Base-by-base conservation (phyloP, 2,329 filamentous ascomycete species). In the Verticillium zaregamsianum region DNA sequence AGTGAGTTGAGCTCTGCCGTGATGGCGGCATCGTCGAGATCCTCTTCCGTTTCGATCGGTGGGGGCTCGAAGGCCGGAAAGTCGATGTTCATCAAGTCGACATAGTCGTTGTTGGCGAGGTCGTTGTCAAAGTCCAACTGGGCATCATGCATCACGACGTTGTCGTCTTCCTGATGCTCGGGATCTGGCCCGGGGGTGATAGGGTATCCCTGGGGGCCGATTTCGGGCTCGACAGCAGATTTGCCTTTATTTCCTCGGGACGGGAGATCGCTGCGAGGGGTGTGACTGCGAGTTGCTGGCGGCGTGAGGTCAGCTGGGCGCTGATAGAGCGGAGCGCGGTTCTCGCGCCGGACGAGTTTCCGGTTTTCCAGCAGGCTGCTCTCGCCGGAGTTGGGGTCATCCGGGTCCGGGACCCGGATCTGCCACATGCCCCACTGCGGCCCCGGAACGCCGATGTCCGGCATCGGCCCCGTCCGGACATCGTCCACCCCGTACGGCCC, bases 401-500 rank as follows among this genome's bases (percentile, higher is more conserved):
- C 54, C 14, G 25, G 25, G 8, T 33, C 31, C 54, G 54, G 23
- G 9, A 55, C 54, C 25, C 5, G 17, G 54, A 55, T 14, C 25
- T 33, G 25, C 54, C 54, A 55, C 25, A 55, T 55, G 54, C 25
- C 25, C 54, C 25, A 55, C 54, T 64, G 58, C 6, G 64, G 64
- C 11, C 64, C 64, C 40, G 40, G 40, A 23, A 66, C 9, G 20
- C 64, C 56, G 5, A 39, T 35, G 17, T 61, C 12, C 25, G 39
- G 37, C 11, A 45, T 37, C 14, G 57, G 33, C n/a, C 52, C 25
- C 33, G 45, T 57, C n/a, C 59, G 57, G 55, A 56, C 57, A 52
- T 69, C 67, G 58, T 72, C 32, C 12, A 74, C 69, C 9, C 72
- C 74, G 1, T 23, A 37, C 8, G 69, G 64, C 0, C 73, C 72